Conservation (phyloP, 192 early-diverging fungal genomes). For the Coemansia sp. region DNA sequence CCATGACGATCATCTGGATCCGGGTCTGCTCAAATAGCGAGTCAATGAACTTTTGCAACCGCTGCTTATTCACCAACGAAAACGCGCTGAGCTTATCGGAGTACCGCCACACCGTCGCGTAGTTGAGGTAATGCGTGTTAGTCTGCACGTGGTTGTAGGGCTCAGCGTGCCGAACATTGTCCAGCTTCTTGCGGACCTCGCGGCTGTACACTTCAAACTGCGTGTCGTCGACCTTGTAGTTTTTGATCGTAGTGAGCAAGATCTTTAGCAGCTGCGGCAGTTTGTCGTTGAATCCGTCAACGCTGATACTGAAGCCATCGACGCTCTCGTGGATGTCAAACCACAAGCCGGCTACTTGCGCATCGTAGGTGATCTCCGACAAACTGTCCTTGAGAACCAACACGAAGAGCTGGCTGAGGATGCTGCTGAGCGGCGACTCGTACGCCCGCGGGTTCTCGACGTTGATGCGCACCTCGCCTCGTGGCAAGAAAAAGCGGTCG, state of each 20-base stretch:
- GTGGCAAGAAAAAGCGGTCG: conserved; percentile 90
- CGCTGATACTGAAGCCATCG: conserved; percentile 70
- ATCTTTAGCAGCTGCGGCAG: conserved; percentile 68
- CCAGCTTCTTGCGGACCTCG: conserved; percentile 69
- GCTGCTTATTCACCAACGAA: conserved; percentile 66
- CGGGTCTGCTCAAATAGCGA: conserved; percentile 68
- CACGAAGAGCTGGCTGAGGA: conserved; percentile 71
- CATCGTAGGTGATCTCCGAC: conserved; percentile 88
- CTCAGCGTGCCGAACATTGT: conserved; percentile 75
- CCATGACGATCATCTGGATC: conserved; percentile 83
- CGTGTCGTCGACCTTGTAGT: conserved; percentile 63
- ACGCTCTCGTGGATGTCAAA: conserved; percentile 72
- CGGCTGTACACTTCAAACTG: conserved; percentile 84
- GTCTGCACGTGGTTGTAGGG: conserved; percentile 81
- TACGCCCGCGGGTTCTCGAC: conserved; percentile 76
- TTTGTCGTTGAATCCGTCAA: conserved; percentile 91
- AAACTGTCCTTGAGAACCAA: conserved; percentile 81
- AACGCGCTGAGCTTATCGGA: conserved; percentile 77
- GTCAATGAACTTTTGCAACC: conserved; percentile 77
- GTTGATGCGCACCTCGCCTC: conserved; percentile 75
- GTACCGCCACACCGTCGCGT: conserved; percentile 77
- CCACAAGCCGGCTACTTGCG: conserved; percentile 81
- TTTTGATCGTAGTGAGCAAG: conserved; percentile 69
- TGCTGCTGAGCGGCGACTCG: conserved; percentile 70
- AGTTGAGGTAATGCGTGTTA: conserved; percentile 72